Base-by-base conservation (phyloP, 2,329 filamentous ascomycete genomes). In the Arthrobotrys iridis region DNA sequence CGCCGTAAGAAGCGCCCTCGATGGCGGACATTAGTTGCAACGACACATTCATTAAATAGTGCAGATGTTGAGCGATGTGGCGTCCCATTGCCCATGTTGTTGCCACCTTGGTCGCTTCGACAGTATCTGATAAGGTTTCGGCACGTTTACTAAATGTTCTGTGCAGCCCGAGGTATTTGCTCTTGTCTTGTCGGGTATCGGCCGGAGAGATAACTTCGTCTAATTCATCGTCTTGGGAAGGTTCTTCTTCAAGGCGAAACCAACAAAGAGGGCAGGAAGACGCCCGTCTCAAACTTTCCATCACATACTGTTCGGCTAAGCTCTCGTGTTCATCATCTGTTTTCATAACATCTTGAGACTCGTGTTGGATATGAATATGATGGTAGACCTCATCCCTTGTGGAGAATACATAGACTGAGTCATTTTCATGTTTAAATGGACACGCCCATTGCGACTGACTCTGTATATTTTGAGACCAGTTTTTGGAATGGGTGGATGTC, bases 241-340 rank as follows among this genome's bases (percentile, higher is more conserved):
- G 28, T 5, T 57, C 50, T 37, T 3, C 30, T 4, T 57, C 50
- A 57, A 57, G 50, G 50, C 28, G 50, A 37, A 57, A 57, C 28
- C 35, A 57, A 37, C 50, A 57, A 33, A 57, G 50, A 57, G 50
- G 50, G 50, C 50, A 57, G 4, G 26, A 57, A 35, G 50, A 57
- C 24, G 50, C 28, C 37, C 35, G 28, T 3, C 13, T 4, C 26
- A 22, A 57, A 33, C 1, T 22, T 37, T 37, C 50, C 35, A 35
- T 20, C 1, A 26, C 50, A 37, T 57, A 18, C 15, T 37, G 50
- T 57, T 57, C 37, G 7, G 50, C 50, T 28, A 18, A 20, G 28
- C 20, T 37, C 30, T 2, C 1, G 20, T 10, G 7, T 8, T 22
- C 50, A 37, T 57, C 50, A 13, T 57, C 33, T 37, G 10, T 37